A percentile compares a stretch with the other conserved stretches of the same genome.
phyloP scores from a whole-genome alignment of 345 rosid species.

The Pistacia atlantica region DNA sequence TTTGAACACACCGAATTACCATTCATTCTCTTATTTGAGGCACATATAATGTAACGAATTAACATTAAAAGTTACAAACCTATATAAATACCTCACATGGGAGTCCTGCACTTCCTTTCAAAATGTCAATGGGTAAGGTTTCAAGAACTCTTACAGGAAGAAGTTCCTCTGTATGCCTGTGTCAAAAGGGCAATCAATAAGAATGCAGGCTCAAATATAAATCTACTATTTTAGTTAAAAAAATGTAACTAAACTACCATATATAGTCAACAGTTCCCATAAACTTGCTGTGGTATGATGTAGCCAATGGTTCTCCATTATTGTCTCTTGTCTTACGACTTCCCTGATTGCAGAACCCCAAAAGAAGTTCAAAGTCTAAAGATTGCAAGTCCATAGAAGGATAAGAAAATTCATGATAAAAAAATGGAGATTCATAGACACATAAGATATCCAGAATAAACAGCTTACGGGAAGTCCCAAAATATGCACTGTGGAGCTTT shows the following conservation, averaged over 20 bases:
- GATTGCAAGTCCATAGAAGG: not conserved
- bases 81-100: conserved; percentile 64
- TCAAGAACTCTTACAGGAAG: conserved; percentile 87
- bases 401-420: no score
- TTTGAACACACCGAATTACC: no score
- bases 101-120: conserved; percentile 70
- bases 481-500: conserved; percentile 76
- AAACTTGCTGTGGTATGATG: conserved; percentile 84
- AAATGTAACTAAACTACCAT: conserved; percentile 49
- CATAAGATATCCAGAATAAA: conserved; percentile 13
- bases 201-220: not conserved
- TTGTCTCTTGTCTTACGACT: conserved; percentile 54
- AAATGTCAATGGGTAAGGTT: conserved; percentile 65
- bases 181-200: conserved; percentile 22
- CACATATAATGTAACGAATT: not conserved
- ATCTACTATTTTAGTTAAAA: not conserved
- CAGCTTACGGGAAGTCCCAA: conserved; percentile 65
- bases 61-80: not conserved
- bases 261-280: conserved; percentile 95
- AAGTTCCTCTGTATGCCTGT: conserved; percentile 82
- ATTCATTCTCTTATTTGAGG: no score
- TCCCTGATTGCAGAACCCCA: conserved; percentile 48
- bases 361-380: conserved; percentile 4
- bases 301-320: conserved; percentile 86
- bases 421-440: not conserved